phyloP scores from a whole-genome alignment of 2,329 filamentous ascomycete genomes.

The Colletotrichum gloeosporioides region DNA sequence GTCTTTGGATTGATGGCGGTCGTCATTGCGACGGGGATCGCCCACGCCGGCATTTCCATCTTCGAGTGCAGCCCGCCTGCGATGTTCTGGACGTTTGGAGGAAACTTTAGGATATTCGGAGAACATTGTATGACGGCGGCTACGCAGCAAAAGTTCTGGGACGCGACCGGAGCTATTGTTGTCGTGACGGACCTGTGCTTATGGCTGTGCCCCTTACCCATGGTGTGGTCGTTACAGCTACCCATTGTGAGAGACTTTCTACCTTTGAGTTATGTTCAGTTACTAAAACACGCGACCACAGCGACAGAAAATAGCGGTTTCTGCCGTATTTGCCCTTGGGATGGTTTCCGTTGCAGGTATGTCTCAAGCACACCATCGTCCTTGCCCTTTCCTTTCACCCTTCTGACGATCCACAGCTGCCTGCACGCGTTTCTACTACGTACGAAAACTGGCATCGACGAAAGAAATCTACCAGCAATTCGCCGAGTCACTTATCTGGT shows the following conservation, averaged over 20 bases:
- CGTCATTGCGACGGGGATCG: neutral
- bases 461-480: neutral
- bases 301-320: neutral
- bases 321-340: neutral
- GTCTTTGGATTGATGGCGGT: neutral
- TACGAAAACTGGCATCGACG: neutral
- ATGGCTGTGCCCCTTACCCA: neutral
- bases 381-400: neutral
- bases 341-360: neutral
- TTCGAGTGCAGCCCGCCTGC: neutral
- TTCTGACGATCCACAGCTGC: neutral
- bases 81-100: neutral
- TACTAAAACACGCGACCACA: accelerated
- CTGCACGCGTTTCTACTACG: neutral
- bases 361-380: neutral
- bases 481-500: neutral
- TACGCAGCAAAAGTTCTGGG: neutral
- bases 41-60: neutral
- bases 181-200: neutral
- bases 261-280: accelerated
- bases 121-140: neutral
- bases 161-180: neutral
- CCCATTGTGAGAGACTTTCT: neutral
- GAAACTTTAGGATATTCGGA: neutral
- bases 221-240: neutral